These are phyloP conservation scores for Trametes villosa DNA, from an alignment of 768 basidiomycete genomes.

Conservation along the genomic window DNA sequence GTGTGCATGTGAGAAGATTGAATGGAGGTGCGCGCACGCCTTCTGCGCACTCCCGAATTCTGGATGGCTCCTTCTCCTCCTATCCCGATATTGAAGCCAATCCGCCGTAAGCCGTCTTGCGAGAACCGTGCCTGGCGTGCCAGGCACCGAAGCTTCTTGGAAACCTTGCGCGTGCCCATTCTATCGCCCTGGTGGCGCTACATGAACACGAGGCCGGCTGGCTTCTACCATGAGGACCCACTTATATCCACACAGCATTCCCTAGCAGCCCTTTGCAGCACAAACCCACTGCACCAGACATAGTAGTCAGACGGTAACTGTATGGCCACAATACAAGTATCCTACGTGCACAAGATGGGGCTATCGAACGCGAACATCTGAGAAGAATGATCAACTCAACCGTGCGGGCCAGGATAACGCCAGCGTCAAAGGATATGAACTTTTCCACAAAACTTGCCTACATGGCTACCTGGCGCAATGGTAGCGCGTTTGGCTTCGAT, in stretches of 20 bases:
- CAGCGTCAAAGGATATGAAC: neutral
- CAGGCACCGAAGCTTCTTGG: slow-evolving; percentile 22
- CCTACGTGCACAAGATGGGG: no score
- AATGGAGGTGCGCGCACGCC: neutral
- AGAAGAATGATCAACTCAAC: no score
- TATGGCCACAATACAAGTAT: no score
- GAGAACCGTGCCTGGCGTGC: slow-evolving; percentile 17
- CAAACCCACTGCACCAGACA: no score
- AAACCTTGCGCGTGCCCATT: slow-evolving; percentile 11
- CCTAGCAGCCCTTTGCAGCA: no score
- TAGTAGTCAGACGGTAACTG: no score
- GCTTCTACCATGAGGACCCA: slow-evolving; percentile 15
- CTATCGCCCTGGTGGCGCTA: slow-evolving; percentile 10
- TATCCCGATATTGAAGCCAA: slow-evolving; percentile 9
- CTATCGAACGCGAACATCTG: no score
- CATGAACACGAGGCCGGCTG: neutral
- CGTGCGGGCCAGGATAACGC: neutral
- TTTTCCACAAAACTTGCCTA: neutral
- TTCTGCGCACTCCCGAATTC: neutral
- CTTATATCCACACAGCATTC: no score
- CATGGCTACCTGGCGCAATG: slow-evolving; percentile 85
- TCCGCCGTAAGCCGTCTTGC: slow-evolving; percentile 14
- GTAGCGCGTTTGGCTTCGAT: slow-evolving; percentile 96
- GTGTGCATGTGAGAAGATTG: neutral
- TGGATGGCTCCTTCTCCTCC: slow-evolving; percentile 1